Base-by-base conservation (phyloP, 2,329 filamentous ascomycete species). In the Tolypocladium ophioglossoides region DNA sequence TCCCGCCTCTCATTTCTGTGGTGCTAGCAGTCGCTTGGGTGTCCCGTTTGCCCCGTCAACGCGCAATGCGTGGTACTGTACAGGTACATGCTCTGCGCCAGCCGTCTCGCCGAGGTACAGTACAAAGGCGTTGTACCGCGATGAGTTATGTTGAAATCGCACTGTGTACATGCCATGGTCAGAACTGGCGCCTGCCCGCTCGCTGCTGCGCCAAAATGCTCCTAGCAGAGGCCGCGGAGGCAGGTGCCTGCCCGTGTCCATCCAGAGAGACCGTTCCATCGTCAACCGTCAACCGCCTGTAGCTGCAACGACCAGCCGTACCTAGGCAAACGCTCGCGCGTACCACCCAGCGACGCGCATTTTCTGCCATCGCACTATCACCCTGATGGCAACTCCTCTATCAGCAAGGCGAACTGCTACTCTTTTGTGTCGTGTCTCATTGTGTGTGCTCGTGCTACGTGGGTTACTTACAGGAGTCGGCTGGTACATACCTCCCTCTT, bases 21-120 rank as follows among this genome's bases (percentile, higher is more conserved):
- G 44, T 47, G 27, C 44, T 47, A 27, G 30, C 7, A 32, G 44
- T 20, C 44, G 27, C 27, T 5, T 48, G 18, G 27, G 4, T 12
- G 37, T 51, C 39, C 40, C 49, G 22, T 44, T 50, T 54, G 47
- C 37, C 32, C 30, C 52, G 47, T 46, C 52, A 7, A 7, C 16
- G 34, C 44, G 52, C 52, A 58, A 61, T 62, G 57, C 54, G 61
- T 55, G 67, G 68, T 71, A 71, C 70, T 72, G 70, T 72, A 69
- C 59, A 62, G 67, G 64, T 70, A 72, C 70, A 62, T 60, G 58
- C 50, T 54, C 52, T 58, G 59, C 60, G 59, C 62, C 62, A 62
- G 59, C 62, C 62, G 60, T 62, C 63, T 61, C 64, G 59, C 63
- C 61, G 59, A 71, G 56, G 65, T 68, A 70, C 63, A 68, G 67